Conservation (phyloP, 2,329 filamentous ascomycete species). For the Hypoxylon sp. region DNA sequence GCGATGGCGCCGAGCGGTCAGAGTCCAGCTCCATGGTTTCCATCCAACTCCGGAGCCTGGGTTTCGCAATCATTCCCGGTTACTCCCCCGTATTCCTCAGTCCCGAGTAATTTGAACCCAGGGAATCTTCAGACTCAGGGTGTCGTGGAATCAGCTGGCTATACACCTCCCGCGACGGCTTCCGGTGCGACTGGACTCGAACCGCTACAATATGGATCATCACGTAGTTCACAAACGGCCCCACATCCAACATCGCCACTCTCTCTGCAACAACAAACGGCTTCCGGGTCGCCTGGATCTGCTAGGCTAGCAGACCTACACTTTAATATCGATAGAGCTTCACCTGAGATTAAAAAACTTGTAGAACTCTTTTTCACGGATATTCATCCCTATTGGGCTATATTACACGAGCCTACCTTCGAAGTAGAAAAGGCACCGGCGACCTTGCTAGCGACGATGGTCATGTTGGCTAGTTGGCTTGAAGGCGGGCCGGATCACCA, state of each 20-base stretch:
- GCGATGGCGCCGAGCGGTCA: constrained; percentile 8
- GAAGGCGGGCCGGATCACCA: constrained; percentile 44
- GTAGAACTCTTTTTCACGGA: constrained; percentile 42
- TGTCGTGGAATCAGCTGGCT: not conserved
- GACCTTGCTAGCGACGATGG: constrained; percentile 42
- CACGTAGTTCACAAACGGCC: not conserved
- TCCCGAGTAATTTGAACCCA: constrained; percentile 12
- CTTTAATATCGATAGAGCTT: constrained; percentile 24
- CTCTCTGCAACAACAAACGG: constrained; percentile 12
- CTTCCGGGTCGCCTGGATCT: not conserved
- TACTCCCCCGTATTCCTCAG: constrained; percentile 18
- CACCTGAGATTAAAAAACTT: constrained; percentile 24
- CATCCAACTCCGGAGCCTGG: constrained; percentile 29
- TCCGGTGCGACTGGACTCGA: constrained; percentile 1
- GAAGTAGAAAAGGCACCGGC: constrained; percentile 25
- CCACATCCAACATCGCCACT: constrained; percentile 12
- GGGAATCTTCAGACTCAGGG: constrained; percentile 11
- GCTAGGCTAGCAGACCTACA: constrained; percentile 1
- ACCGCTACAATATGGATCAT: not conserved
- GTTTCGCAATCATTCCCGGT: constrained; percentile 20
- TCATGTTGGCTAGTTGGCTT: constrained; percentile 48
- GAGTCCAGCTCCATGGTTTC: constrained; percentile 24
- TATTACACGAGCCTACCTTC: constrained; percentile 43
- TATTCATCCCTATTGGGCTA: constrained; percentile 46
- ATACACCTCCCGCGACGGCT: constrained; percentile 7